Evolutionary conservation across 2,329 filamentous ascomycete species (phyloP), one percentile per base, ranked within the genome.

Genomic region (Geoglossum cookeanum): DNA sequence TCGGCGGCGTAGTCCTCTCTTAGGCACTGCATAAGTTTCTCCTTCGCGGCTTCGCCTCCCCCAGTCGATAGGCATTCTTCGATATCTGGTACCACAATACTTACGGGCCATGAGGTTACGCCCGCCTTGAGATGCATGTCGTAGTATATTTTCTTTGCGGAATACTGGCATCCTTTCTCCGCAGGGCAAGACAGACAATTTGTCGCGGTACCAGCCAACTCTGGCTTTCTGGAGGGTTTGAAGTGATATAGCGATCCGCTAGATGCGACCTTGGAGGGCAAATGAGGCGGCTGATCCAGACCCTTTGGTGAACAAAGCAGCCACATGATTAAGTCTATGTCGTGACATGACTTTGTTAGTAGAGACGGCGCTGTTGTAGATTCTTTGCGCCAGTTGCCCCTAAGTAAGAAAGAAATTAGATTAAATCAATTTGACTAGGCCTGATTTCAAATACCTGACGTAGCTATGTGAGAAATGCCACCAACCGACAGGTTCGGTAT

Each of bases 391-490:
- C 92, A 97, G 70, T 97, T 96, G 15, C 92, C 92, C 51, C 87
- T 77, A 57, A 7, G 8, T 55, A 53, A 22, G 9, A 22, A n/a
- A 29, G 29, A 60, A 55, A 37, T 59, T 13, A 44, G 15, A 17
- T 8, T 52, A 48, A 15, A 7, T 22, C 5, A 3, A 17, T 37
- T 6, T 17, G 22, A 13, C 5, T 3, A 37, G 45, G 22, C 17
- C 47, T 4, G 30, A 54, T 39, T 35, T 17, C 33, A 62, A 66
- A 56, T 68, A 77, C 75, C 80, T 79, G 39, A 97, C 91, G 64
- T 91, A 95, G 47, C 83, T 88, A 68, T 95, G 90, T 0, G 85
- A 77, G 67, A 94, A 97, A 68, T 97, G 92, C 87, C 89, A 97
- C 83, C 85, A 94, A 0, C 92, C 92, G 0, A 98, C 84, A 0